Conservation (phyloP, 768 basidiomycete genomes). For the Auricularia cornea region DNA sequence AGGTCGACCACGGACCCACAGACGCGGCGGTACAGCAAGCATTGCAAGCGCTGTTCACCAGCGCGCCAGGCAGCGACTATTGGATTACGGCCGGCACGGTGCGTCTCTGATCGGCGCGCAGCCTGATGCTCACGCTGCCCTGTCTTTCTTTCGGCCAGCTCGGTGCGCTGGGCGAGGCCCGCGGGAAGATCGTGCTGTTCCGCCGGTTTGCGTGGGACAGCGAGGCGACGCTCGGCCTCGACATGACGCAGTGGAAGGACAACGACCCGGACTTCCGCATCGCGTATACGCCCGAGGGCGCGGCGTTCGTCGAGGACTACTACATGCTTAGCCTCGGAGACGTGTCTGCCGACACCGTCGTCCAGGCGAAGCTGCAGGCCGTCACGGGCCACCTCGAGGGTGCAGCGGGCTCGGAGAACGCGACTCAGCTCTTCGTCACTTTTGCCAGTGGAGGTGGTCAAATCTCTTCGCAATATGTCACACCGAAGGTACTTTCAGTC, state of each 20-base stretch:
- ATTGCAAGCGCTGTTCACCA: constrained; percentile 33
- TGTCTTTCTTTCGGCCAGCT: neutral
- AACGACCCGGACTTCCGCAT: constrained; percentile 35
- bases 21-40: constrained; percentile 35
- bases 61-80: constrained; percentile 32
- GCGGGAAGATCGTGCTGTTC: constrained; percentile 44
- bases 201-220: constrained; percentile 40
- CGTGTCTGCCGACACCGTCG: constrained; percentile 1
- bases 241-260: constrained; percentile 33
- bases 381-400: constrained; percentile 5
- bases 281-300: constrained; percentile 2
- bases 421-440: constrained; percentile 6
- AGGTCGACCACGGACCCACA: constrained; percentile 39
- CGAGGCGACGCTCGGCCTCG: constrained; percentile 16
- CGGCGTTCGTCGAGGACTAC: constrained; percentile 13
- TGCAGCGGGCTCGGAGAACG: neutral
- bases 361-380: constrained; percentile 8
- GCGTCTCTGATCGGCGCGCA: constrained; percentile 13
- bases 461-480: neutral
- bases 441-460: constrained; percentile 9
- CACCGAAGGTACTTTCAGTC: neutral
- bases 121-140: neutral
- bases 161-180: constrained; percentile 35
- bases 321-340: constrained; percentile 11
- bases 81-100: constrained; percentile 40